Percentiles rank a stretch among this genome's conserved stretches.
Evolutionary conservation across 306 rosid genomes (phyloP).

Genomic region (Rosa rugosa): DNA sequence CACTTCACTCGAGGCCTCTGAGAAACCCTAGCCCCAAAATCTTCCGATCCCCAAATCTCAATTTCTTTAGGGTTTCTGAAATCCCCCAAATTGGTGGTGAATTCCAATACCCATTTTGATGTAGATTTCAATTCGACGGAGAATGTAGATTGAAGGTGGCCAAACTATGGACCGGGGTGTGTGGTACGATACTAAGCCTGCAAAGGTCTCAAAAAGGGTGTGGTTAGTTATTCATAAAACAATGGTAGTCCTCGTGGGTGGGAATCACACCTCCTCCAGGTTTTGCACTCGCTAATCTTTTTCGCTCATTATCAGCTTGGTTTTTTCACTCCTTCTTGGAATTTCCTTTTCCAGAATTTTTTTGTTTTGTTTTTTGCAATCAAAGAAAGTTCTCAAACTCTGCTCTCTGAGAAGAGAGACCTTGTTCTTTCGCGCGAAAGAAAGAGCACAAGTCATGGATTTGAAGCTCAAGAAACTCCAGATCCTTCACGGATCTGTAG

Average conservation of each 20-base stretch:
- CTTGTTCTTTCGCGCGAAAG: neutral
- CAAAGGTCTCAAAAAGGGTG: conserved; percentile 51
- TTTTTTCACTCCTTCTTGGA: conserved; percentile 22
- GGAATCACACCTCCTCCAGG: conserved; percentile 91
- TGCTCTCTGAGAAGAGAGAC: neutral
- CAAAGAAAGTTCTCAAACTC: neutral
- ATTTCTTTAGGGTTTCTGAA: neutral
- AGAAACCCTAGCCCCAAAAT: neutral
- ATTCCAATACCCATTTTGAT: neutral
- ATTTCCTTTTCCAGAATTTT: neutral
- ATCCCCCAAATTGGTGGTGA: neutral
- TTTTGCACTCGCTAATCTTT: conserved; percentile 77
- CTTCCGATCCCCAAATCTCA: neutral
- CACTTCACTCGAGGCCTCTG: neutral
- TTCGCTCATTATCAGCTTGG: conserved; percentile 18
- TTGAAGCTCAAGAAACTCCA: conserved; percentile 42
- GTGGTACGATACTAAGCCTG: conserved; percentile 50
- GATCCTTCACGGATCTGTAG: conserved; percentile 49
- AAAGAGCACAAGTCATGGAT: conserved; percentile 35
- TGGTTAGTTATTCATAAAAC: conserved; percentile 83
- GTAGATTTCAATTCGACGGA: conserved; percentile 17
- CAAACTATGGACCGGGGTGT: conserved; percentile 31
- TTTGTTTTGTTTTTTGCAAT: no score
- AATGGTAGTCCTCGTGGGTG: conserved; percentile 95
- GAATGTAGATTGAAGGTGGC: conserved; percentile 21